These are phyloP conservation scores for Fusarium sp. DNA, from an alignment of 2,329 filamentous ascomycete species.

Conservation along the genomic window DNA sequence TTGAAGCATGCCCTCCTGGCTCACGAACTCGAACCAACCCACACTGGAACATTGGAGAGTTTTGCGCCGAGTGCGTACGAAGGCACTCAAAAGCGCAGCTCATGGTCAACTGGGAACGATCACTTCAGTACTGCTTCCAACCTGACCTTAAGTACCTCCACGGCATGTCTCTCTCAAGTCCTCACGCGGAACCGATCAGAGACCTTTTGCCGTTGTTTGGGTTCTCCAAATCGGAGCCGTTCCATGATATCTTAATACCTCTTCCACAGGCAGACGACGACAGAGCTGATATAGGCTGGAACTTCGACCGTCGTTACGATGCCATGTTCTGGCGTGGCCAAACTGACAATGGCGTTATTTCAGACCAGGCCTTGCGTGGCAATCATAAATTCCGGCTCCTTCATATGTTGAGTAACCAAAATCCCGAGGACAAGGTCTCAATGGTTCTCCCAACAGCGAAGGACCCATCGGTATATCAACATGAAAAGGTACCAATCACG, in stretches of 20 bases:
- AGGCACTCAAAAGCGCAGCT: constrained; percentile 76
- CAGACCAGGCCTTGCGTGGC: constrained; percentile 69
- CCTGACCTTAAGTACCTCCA: constrained; percentile 80
- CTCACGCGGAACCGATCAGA: constrained; percentile 70
- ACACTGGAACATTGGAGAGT: constrained; percentile 71
- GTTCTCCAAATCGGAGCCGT: constrained; percentile 76
- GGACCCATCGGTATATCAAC: constrained; percentile 59
- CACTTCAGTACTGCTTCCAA: constrained; percentile 78
- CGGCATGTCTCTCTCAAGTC: constrained; percentile 76
- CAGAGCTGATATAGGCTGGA: constrained; percentile 56
- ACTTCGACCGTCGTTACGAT: constrained; percentile 72
- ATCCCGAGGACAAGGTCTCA: constrained; percentile 59
- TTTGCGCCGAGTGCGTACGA: constrained; percentile 72
- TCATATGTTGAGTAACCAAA: constrained; percentile 73
- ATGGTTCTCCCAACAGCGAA: constrained; percentile 65
- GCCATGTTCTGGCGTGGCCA: constrained; percentile 81
- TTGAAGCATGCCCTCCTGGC: constrained; percentile 69
- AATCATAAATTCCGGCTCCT: constrained; percentile 77
- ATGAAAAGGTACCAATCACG: constrained; percentile 64
- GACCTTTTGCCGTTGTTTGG: constrained; percentile 81
- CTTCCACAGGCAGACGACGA: constrained; percentile 58
- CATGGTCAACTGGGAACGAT: constrained; percentile 72
- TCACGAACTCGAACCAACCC: constrained; percentile 69
- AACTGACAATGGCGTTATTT: constrained; percentile 66
- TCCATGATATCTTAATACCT: constrained; percentile 82